phyloP scores from a whole-genome alignment of 2,329 filamentous ascomycete species.

The Fusarium nurragi region DNA sequence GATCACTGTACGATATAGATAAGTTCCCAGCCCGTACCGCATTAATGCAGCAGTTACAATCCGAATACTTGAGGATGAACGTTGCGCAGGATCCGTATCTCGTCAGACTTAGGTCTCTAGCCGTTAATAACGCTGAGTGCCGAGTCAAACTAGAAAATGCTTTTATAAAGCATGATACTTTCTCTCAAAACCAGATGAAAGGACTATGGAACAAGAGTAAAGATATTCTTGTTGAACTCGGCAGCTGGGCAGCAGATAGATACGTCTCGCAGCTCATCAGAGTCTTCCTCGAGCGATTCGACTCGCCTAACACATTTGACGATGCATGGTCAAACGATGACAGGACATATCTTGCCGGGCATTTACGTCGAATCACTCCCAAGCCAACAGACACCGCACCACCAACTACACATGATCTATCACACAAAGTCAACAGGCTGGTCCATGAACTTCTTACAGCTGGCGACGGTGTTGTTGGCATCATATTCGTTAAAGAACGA shows the following conservation, averaged over 20 bases:
- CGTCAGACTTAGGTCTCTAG: slow-evolving; percentile 52
- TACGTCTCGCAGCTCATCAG: slow-evolving; percentile 66
- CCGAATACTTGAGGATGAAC: slow-evolving; percentile 57
- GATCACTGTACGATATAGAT: slow-evolving; percentile 46
- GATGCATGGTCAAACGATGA: slow-evolving; percentile 60
- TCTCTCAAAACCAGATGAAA: slow-evolving; percentile 64
- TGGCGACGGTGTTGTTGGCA: slow-evolving; percentile 60
- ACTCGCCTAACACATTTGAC: slow-evolving; percentile 41
- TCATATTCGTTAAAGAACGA: slow-evolving; percentile 74
- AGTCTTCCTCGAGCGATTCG: slow-evolving; percentile 44
- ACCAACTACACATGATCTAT: slow-evolving; percentile 50
- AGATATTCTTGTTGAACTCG: slow-evolving; percentile 67
- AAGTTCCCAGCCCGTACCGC: slow-evolving; percentile 37
- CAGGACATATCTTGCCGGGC: slow-evolving; percentile 62
- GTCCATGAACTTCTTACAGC: slow-evolving; percentile 60
- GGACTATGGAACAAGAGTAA: slow-evolving; percentile 60
- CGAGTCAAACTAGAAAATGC: slow-evolving; percentile 51
- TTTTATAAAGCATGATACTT: slow-evolving; percentile 59
- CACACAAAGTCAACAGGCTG: slow-evolving; percentile 67
- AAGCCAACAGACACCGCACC: slow-evolving; percentile 20
- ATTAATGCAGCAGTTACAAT: slow-evolving; percentile 56
- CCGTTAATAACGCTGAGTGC: slow-evolving; percentile 54
- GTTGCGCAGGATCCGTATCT: slow-evolving; percentile 71
- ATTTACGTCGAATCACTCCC: slow-evolving; percentile 53
- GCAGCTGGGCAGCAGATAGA: slow-evolving; percentile 73